Percentiles rank a stretch among this genome's conserved stretches.
These are phyloP conservation scores for Aureobasidium sp. DNA, from an alignment of 2,329 filamentous ascomycete genomes.

Conservation along the genomic window DNA sequence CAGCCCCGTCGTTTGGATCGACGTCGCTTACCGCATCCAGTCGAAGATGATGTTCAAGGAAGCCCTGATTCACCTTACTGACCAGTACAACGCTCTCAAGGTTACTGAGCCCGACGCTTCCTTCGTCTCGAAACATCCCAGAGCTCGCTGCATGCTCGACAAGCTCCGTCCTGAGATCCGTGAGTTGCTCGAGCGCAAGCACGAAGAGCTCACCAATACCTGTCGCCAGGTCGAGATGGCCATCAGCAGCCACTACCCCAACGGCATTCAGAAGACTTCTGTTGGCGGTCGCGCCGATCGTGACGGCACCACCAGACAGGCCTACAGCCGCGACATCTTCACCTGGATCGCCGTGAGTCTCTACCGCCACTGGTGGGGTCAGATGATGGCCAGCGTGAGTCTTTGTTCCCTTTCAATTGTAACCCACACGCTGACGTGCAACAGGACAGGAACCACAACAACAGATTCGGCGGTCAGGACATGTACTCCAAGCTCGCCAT, in stretches of 20 bases:
- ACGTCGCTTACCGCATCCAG: conserved; percentile 39
- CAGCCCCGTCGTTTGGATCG: conserved; percentile 41
- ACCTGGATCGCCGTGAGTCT: conserved; percentile 44
- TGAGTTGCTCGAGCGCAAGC: conserved; percentile 18
- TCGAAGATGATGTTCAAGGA: conserved; percentile 42
- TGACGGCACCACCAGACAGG: conserved; percentile 34
- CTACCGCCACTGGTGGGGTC: conserved; percentile 43
- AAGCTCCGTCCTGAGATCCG: conserved; percentile 19
- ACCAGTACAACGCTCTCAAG: conserved; percentile 35
- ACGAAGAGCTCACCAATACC: conserved; percentile 26
- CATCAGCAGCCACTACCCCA: conserved; percentile 33
- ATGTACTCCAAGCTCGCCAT: conserved; percentile 38
- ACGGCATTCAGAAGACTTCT: conserved; percentile 23
- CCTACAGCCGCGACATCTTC: conserved; percentile 44
- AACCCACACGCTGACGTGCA: background rate
- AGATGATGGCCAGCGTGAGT: conserved; percentile 30
- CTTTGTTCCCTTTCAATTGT: background rate
- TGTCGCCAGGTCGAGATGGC: conserved; percentile 24
- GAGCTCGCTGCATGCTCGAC: conserved; percentile 22
- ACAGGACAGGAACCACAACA: conserved; percentile 31
- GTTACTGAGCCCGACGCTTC: conserved; percentile 20
- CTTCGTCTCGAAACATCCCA: background rate
- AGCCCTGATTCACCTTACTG: conserved; percentile 39
- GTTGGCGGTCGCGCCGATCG: conserved; percentile 25
- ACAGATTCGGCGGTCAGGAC: conserved; percentile 34